Evolutionary conservation across 805 yeast species (phyloP), one percentile per base, ranked within the genome.

Genomic region (Cyberlindnera euphorbiiphila): DNA sequence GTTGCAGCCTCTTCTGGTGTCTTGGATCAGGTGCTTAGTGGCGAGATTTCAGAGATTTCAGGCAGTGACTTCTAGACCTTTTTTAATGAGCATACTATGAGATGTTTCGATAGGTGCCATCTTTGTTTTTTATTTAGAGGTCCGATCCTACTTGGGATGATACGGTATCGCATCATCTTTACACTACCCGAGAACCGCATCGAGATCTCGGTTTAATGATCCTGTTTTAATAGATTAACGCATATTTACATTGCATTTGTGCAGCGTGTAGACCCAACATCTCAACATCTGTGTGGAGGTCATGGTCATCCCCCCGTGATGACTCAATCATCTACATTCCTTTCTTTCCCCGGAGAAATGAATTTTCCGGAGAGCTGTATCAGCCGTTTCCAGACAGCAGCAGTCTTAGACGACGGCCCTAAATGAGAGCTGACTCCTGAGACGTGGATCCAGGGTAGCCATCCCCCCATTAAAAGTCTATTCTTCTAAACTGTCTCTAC

Each of bases 1-100:
- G 85, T 93, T 42, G 97, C 98, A 36, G 98, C 99, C 14, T 69
- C 96, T 32, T 72, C 93, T 32, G 96, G 96, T 42, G 74, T 80
- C 40, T 71, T 93, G 56, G 85, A 83, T 44, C 70, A 76, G 31
- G 74, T 86, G 34, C 66, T 85, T 50, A 57, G 56, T 15, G 64
- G 70, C 29, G 56, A 43, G 36, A 32, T 35, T 25, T 28, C 36
- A 8, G 39, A 36, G 26, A 29, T 31, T 29, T 29, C 25, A 29
- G 42, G 37, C 31, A 34, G 41, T 21, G 50, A 43, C 40, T 46
- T 46, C 37, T 44, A 32, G 41, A 29, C 15, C 24, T 21, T 21
- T 21, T 21, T 21, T 21, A 21, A 21, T 21, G 24, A 21, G 8
- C 11, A 8, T 21, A 21, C 24, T 21, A 21, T 21, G 24, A 11